phyloP scores from a whole-genome alignment of 331 rosid genomes.

The Phaseolus coccineus region DNA sequence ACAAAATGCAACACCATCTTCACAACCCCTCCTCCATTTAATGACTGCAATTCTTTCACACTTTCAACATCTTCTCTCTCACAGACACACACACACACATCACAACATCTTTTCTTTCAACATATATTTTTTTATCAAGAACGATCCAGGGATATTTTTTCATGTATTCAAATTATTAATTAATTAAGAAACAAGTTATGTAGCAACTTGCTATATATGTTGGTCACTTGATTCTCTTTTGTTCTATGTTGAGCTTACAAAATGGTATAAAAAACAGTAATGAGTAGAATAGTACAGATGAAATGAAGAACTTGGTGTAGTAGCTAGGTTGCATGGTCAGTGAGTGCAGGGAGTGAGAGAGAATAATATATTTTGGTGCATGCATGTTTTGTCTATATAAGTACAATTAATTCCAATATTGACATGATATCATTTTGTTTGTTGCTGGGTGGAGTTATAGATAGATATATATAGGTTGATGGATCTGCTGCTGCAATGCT shows the following conservation, averaged over 20 bases:
- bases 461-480: background rate
- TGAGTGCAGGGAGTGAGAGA: background rate
- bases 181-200: too few relatives aligned
- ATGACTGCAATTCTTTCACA: constrained; percentile 24
- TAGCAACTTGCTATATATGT: too few relatives aligned
- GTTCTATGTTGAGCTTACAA: constrained; percentile 18
- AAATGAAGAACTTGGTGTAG: constrained; percentile 19
- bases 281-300: background rate
- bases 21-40: constrained; percentile 36
- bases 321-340: background rate
- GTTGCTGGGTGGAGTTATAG: background rate
- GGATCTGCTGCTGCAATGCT: background rate
- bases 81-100: background rate
- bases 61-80: constrained; percentile 17
- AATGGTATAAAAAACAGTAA: background rate
- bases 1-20: constrained; percentile 28
- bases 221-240: too few relatives aligned
- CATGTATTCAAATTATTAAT: too few relatives aligned
- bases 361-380: constrained; percentile 12
- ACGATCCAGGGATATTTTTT: too few relatives aligned
- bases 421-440: constrained; percentile 34
- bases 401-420: constrained; percentile 28
- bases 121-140: too few relatives aligned
- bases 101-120: too few relatives aligned
- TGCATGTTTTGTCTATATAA: constrained; percentile 13